Base-by-base conservation (phyloP, 306 rosid species). In the Leucaena leucocephala region DNA sequence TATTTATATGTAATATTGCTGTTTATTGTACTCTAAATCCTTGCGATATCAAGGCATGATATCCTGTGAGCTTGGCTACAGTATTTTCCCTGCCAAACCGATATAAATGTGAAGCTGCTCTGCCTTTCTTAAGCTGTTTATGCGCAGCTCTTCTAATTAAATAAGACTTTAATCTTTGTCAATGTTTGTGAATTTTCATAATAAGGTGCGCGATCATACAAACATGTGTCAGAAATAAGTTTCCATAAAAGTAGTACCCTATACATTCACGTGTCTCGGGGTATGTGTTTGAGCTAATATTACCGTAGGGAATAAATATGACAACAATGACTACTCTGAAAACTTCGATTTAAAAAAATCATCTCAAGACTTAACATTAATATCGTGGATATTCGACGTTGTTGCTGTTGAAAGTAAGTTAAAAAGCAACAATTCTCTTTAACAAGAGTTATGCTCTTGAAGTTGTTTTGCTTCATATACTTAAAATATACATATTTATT, bases 381-480 rank as follows among this genome's bases (percentile, higher is more conserved):
- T 55, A 48, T 35, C 3, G 22, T 76, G 54, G 66, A 66, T 36
- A 52, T 21, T 33, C 3, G 36, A 81, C 69, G 15, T 39, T 68
- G 38, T 61, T 39, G 45, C 34, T 27, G 49, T 17, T 45, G 57
- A 62, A 67, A 34, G 46, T 46, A 46, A n/a, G 13, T 73, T 52
- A 43, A 54, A 40, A 80, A 48, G 4, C 8, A 55, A 36, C 70
- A 54, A 21, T 44, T 21, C 58, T 42, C 71, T 73, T 72, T 71
- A 21, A 21, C 42, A 68, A 78, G 64, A 68, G 36, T 15, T 79
- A 22, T 36, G 58, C 63, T 55, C 61, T 66, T n/a, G 11, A 76
- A 68, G 72, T 69, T 16, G 62, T 4, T 13, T 64, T 54, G 71
- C 66, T 70, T 45, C 27, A 52, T 70, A 72, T 78, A 11, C 71